Evolutionary conservation across 495 filamentous ascomycete species (phyloP), one percentile per base, ranked within the genome.

Genomic region (Neurospora sp.): DNA sequence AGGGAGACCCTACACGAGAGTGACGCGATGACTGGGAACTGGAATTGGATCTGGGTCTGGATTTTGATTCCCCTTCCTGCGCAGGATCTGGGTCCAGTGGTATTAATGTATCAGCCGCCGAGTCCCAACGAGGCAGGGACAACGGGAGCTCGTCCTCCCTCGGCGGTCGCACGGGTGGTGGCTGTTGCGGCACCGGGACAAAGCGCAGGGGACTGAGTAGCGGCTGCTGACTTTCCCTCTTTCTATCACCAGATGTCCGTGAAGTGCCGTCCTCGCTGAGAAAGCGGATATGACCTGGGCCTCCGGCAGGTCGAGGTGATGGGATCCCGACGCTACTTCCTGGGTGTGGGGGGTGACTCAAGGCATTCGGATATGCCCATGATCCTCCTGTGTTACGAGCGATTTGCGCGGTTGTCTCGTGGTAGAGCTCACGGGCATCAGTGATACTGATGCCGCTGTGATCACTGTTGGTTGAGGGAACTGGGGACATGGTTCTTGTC

Each of bases 391-490:
- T 40, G 47, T 40, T n/a, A 20, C 37, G 53, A 35, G 77, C 77
- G 7, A 78, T 68, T 38, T 78, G 75, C 4, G 75, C 39, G 38
- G 77, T 47, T 8, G 77, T 76, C 22, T 69, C 72, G 71, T 78
- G 77, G 31, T 78, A 78, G 8, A 78, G 73, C 65, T 76, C 76
- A 2, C 53, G 53, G 27, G 53, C 53, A 35, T 65, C 53, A 37
- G 53, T 35, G 2, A 16, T 70, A 16, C 40, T 70, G 70, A 68
- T 4, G 53, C 53, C 53, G 53, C 53, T 37, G 53, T 65, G 53
- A 35, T 65, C 53, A 65, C 14, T 65, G 53, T 16, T 18, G 12
- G 53, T 27, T 35, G 27, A 35, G 53, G 53, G 53, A 65, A 14
- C 27, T 65, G 53, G 27, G 12, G 53, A 35, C 53, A 65, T 65